These are phyloP conservation scores for Pelargonium myrrhifolium DNA, from an alignment of 441 rosid genomes.

Conservation along the genomic window DNA sequence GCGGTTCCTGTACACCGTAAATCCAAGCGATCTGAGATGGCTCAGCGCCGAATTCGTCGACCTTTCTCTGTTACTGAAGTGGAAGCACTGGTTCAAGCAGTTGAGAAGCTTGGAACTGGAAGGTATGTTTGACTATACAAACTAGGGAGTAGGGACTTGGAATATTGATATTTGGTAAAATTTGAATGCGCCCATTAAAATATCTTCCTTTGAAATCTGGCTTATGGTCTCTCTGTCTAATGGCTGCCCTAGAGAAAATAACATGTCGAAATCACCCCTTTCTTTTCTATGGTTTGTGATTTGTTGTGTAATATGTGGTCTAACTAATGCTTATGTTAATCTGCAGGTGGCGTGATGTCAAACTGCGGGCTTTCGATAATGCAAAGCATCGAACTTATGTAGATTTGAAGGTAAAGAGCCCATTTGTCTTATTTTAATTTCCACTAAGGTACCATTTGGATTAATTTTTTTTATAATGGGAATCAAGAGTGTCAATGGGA, in stretches of 20 bases:
- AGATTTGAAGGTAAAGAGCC: conserved; percentile 69
- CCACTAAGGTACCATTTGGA: neutral
- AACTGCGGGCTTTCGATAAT: conserved; percentile 69
- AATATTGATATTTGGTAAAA: neutral
- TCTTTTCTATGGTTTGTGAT: neutral
- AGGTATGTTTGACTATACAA: conserved; percentile 39
- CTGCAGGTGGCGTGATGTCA: conserved; percentile 93
- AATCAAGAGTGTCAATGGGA: no score
- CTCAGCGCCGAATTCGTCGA: conserved; percentile 93
- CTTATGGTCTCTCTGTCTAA: neutral
- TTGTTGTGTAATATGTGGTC: no score
- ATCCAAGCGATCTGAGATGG: conserved; percentile 54
- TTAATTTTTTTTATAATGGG: no score
- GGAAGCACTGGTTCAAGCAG: conserved; percentile 93
- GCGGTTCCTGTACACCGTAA: conserved; percentile 52
- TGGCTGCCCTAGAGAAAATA: no score
- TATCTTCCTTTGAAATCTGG: neutral
- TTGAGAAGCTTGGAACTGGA: conserved; percentile 96
- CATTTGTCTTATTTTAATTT: neutral
- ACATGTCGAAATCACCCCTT: neutral
- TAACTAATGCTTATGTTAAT: conserved; percentile 12
- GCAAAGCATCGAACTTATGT: conserved; percentile 95
- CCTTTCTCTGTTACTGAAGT: conserved; percentile 97
- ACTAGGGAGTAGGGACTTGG: neutral
- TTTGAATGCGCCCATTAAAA: neutral